Conservation (phyloP, 768 basidiomycete species). For the Kwoniella dendrophila region DNA sequence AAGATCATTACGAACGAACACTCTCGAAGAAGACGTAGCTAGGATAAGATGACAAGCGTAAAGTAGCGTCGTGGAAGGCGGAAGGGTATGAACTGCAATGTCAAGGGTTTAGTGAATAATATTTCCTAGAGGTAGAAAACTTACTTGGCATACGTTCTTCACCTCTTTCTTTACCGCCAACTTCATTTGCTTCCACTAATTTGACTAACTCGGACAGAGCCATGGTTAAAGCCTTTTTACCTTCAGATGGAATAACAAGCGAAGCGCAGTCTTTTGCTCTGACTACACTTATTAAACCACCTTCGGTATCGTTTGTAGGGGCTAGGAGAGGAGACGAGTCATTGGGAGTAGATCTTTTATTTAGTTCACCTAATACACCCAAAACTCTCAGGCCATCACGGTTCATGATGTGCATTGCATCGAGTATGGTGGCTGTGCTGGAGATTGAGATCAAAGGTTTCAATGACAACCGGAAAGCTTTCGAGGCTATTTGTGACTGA, state of each 20-base stretch:
- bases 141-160: slow-evolving; percentile 45
- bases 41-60: slow-evolving; percentile 45
- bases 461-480: slow-evolving; percentile 22
- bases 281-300: slow-evolving; percentile 32
- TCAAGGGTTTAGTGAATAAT: neutral
- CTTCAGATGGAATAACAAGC: slow-evolving; percentile 41
- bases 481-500: slow-evolving; percentile 15
- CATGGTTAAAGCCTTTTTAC: slow-evolving; percentile 39
- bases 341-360: neutral
- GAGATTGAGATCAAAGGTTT: slow-evolving; percentile 41
- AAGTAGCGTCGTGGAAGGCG: slow-evolving; percentile 31
- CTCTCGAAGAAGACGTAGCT: slow-evolving; percentile 40
- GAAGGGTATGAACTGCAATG: slow-evolving; percentile 38
- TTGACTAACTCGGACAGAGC: slow-evolving; percentile 36
- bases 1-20: slow-evolving; percentile 30
- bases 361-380: slow-evolving; percentile 26
- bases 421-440: slow-evolving; percentile 34
- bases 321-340: slow-evolving; percentile 26
- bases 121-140: slow-evolving; percentile 8
- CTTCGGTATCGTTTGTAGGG: slow-evolving; percentile 13
- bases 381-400: slow-evolving; percentile 35
- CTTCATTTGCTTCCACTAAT: slow-evolving; percentile 27
- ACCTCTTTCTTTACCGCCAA: slow-evolving; percentile 31
- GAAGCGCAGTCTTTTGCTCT: slow-evolving; percentile 32
- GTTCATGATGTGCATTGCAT: slow-evolving; percentile 46